Evolutionary conservation across 2,329 filamentous ascomycete species (phyloP).

Genomic region (Claviceps fusiformis): DNA sequence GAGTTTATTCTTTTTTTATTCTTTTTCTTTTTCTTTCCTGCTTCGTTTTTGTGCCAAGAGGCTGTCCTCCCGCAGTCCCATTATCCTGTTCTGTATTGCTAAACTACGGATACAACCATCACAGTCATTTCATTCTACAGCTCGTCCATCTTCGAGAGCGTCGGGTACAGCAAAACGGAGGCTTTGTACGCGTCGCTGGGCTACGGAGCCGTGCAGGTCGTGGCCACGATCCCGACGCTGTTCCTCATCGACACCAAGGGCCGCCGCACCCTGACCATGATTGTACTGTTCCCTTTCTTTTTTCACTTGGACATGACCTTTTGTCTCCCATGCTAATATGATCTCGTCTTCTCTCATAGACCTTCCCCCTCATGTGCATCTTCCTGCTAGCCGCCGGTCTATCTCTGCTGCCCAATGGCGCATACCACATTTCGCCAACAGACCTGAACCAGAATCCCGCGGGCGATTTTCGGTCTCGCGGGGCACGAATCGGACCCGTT

Average conservation of each 20-base stretch:
- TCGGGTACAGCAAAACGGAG: slow-evolving; percentile 36
- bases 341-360: not conserved
- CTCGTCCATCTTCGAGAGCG: slow-evolving; percentile 41
- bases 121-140: slow-evolving; percentile 58
- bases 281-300: slow-evolving; percentile 7
- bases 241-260: slow-evolving; percentile 19
- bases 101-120: no score
- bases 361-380: slow-evolving; percentile 16
- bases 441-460: slow-evolving; percentile 7
- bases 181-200: slow-evolving; percentile 32
- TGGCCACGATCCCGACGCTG: slow-evolving; percentile 16
- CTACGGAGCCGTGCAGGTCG: slow-evolving; percentile 34
- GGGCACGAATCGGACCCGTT: slow-evolving; percentile 9
- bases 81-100: no score
- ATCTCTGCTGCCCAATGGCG: slow-evolving; percentile 11
- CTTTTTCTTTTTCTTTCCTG: not conserved
- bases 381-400: slow-evolving; percentile 14
- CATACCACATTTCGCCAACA: slow-evolving; percentile 9
- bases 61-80: no score
- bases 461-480: slow-evolving; percentile 7
- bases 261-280: slow-evolving; percentile 13
- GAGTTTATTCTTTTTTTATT: not conserved
- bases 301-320: no score
- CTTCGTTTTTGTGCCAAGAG: no score
- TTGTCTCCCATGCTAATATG: not conserved